Evolutionary conservation across 2,329 filamentous ascomycete species (phyloP).

Genomic region (Cladosporium austrohemisphaericum): DNA sequence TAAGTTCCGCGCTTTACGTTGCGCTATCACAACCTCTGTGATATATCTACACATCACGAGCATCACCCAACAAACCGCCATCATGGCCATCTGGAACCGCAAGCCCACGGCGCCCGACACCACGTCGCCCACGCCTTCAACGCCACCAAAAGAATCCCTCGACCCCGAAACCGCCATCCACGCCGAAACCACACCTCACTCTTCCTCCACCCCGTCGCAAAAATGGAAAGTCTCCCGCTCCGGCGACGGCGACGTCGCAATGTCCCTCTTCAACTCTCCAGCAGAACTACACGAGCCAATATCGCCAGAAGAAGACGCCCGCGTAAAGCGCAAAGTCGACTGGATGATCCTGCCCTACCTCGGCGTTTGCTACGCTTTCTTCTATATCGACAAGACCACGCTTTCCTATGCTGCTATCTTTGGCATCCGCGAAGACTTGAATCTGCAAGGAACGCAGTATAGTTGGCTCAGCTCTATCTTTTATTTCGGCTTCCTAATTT

Average conservation of each 20-base stretch:
- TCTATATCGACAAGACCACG: conserved; percentile 49
- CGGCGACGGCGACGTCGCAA: conserved; percentile 45
- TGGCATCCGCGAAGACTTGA: conserved; percentile 57
- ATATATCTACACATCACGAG: background rate
- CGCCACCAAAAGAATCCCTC: conserved; percentile 11
- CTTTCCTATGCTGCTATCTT: conserved; percentile 64
- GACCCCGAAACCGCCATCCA: conserved; percentile 16
- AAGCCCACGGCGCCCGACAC: conserved; percentile 1
- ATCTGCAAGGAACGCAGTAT: conserved; percentile 56
- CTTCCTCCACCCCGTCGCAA: background rate
- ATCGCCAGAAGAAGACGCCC: conserved; percentile 46
- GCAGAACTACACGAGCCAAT: conserved; percentile 42
- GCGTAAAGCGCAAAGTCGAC: conserved; percentile 55
- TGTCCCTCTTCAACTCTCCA: conserved; percentile 48
- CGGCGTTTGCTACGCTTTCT: conserved; percentile 36
- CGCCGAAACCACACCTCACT: conserved; percentile 14
- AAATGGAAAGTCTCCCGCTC: conserved; percentile 29
- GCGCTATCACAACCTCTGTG: background rate
- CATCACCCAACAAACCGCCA: background rate
- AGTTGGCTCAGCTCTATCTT: conserved; percentile 55
- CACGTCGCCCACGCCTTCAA: conserved; percentile 16
- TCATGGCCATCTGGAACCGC: conserved; percentile 11
- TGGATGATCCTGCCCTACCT: conserved; percentile 55
- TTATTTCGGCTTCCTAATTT: conserved; percentile 54
- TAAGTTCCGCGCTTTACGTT: background rate